Conservation (phyloP, 345 rosid genomes). For the Cardamine resedifolia region DNA sequence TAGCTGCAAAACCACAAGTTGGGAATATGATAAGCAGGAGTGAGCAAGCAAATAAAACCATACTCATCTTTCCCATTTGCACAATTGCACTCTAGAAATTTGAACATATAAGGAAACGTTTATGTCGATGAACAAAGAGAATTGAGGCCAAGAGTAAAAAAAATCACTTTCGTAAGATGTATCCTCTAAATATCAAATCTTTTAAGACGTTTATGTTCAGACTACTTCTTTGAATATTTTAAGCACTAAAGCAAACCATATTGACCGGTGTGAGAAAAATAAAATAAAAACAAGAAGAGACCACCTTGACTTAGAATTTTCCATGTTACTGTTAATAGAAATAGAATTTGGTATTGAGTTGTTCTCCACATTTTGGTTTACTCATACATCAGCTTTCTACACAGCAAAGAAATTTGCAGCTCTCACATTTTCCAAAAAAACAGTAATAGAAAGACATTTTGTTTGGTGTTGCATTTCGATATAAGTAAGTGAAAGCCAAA, state of each 20-base stretch:
- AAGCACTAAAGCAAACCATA: not conserved
- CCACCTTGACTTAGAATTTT: too few relatives aligned
- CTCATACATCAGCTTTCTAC: not conserved
- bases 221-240: not conserved
- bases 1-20: conserved; percentile 9
- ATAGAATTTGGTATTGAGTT: too few relatives aligned
- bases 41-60: not conserved
- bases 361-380: not conserved
- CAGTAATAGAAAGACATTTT: too few relatives aligned
- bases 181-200: not conserved
- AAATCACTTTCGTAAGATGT: not conserved
- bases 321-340: too few relatives aligned
- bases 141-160: not conserved
- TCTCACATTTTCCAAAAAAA: too few relatives aligned
- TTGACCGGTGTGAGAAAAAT: not conserved
- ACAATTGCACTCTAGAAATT: not conserved
- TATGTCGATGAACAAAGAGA: not conserved
- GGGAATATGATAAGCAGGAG: conserved; percentile 1
- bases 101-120: not conserved
- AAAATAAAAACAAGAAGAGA: too few relatives aligned
- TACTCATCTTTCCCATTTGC: not conserved
- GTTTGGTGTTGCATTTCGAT: not conserved
- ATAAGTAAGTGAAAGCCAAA: not conserved
- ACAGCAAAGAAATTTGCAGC: not conserved
- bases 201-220: not conserved